Evolutionary conservation across 805 yeast species (phyloP).

Genomic region (Yarrowia sp.): DNA sequence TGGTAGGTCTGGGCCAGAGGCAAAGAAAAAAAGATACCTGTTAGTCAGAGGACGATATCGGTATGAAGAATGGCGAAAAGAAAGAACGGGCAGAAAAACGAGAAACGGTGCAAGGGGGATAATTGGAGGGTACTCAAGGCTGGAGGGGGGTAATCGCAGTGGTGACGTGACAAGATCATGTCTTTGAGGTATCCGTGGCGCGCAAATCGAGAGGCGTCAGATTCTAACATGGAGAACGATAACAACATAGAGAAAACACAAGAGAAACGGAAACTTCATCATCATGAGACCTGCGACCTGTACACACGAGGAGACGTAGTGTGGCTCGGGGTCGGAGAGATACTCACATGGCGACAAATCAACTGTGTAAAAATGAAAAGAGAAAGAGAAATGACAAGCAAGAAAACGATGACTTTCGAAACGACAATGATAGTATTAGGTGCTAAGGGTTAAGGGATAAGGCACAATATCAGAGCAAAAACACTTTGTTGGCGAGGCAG

Average conservation of each 20-base stretch:
- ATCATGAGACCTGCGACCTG: constrained; percentile 13
- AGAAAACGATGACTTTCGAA: neutral
- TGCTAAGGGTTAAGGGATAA: neutral
- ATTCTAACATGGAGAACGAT: too few relatives aligned
- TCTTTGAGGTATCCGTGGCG: too few relatives aligned
- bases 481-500: neutral
- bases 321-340: too few relatives aligned
- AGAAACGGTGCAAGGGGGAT: too few relatives aligned
- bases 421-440: constrained; percentile 11
- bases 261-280: neutral
- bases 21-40: neutral
- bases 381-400: neutral
- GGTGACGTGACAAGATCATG: too few relatives aligned
- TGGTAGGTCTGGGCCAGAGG: too few relatives aligned
- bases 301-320: too few relatives aligned
- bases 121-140: neutral
- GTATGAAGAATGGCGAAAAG: neutral
- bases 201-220: too few relatives aligned
- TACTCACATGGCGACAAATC: too few relatives aligned
- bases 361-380: neutral
- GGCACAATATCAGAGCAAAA: neutral
- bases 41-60: neutral
- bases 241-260: too few relatives aligned
- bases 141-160: neutral
- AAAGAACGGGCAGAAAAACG: neutral